phyloP scores from a whole-genome alignment of 257 asterid genomes.

The Ehretia macrophylla region DNA sequence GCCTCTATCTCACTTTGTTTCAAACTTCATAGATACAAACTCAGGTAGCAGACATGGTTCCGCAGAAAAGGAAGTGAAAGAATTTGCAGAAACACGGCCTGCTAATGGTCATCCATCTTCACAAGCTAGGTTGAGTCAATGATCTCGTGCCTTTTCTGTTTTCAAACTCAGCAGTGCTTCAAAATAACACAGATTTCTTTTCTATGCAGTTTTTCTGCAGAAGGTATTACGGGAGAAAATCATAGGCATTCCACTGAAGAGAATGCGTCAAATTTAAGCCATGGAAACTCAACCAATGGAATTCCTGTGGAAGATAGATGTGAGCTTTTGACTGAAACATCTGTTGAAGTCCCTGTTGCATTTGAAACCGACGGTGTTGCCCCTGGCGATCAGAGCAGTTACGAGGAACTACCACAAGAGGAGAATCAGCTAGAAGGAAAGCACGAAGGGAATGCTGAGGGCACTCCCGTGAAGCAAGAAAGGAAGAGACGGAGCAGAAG shows the following conservation, averaged over 20 bases:
- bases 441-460: slow-evolving; percentile 13
- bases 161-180: not conserved
- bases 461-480: slow-evolving; percentile 25
- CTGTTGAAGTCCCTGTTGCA: slow-evolving; percentile 45
- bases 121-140: slow-evolving; percentile 42
- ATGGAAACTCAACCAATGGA: slow-evolving; percentile 9
- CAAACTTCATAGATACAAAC: slow-evolving; percentile 21
- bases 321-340: slow-evolving; percentile 41
- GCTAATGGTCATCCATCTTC: slow-evolving; percentile 32
- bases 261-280: slow-evolving; percentile 2
- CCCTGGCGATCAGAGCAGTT: slow-evolving; percentile 27
- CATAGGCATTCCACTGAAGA: slow-evolving; percentile 17
- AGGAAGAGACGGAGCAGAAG: slow-evolving; percentile 32
- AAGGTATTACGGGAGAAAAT: slow-evolving; percentile 19
- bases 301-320: slow-evolving; percentile 27
- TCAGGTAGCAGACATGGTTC: slow-evolving; percentile 26
- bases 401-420: slow-evolving; percentile 25
- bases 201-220: slow-evolving; percentile 34
- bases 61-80: slow-evolving; percentile 18
- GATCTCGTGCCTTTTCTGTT: not conserved
- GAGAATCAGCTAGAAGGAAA: slow-evolving; percentile 21
- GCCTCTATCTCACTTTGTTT: slow-evolving; percentile 3
- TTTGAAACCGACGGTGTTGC: slow-evolving; percentile 31
- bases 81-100: slow-evolving; percentile 20
- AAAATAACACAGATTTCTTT: slow-evolving; percentile 10